These are phyloP conservation scores for Xylaria telfairii DNA, from an alignment of 495 filamentous ascomycete genomes.

Conservation along the genomic window DNA sequence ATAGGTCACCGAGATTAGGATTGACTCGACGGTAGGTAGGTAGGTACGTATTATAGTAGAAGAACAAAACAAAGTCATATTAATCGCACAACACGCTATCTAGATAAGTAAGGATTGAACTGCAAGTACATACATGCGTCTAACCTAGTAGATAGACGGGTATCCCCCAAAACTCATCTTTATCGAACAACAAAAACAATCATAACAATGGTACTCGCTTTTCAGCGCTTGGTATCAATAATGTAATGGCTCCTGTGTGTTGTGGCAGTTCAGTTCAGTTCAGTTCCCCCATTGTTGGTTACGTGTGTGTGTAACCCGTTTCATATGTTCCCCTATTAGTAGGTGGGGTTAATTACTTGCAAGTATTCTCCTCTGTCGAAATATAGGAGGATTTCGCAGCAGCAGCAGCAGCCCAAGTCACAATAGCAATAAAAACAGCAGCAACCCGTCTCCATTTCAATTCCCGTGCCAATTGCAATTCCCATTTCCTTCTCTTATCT, in stretches of 20 bases:
- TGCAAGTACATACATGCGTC: no score
- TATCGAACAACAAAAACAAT: not conserved
- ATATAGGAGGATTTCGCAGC: not conserved
- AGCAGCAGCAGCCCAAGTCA: not conserved
- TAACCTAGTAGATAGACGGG: no score
- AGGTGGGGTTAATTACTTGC: not conserved
- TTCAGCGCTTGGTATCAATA: slow-evolving; percentile 2
- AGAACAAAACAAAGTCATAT: not conserved
- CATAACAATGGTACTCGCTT: no score
- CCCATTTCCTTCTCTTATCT: no score
- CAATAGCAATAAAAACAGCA: no score
- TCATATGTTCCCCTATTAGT: not conserved
- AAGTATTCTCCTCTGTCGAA: not conserved
- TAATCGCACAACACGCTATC: no score
- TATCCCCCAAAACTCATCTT: not conserved
- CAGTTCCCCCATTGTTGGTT: not conserved
- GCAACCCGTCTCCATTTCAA: not conserved
- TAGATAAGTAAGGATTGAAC: not conserved
- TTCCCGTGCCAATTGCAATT: no score
- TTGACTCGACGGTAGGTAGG: no score
- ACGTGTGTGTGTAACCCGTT: not conserved
- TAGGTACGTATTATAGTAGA: no score
- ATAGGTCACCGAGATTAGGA: no score
- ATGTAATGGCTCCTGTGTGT: no score
- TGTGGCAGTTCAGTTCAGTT: no score